Conservation (phyloP, 2,329 filamentous ascomycete genomes). For the Akanthomyces uredinophilus region DNA sequence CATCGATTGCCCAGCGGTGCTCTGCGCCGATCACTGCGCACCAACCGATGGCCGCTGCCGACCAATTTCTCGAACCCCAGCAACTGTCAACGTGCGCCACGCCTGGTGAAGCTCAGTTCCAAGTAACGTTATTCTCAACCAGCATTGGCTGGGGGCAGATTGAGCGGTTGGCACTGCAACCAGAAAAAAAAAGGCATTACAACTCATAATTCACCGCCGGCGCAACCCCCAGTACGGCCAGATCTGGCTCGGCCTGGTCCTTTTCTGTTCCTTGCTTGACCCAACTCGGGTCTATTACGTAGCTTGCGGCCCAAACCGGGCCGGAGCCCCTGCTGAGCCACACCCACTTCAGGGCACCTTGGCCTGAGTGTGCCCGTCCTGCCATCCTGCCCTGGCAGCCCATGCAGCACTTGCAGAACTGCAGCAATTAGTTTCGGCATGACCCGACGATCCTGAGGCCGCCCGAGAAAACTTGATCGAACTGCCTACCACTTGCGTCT, state of each 20-base stretch:
- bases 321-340: constrained; percentile 1
- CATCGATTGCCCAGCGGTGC: background rate
- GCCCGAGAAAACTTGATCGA: background rate
- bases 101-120: background rate
- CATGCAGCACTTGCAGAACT: background rate
- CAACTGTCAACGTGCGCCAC: background rate
- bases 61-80: background rate
- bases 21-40: constrained; percentile 6
- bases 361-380: background rate
- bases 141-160: too few species aligned
- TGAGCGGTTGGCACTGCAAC: background rate
- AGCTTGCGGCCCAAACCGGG: constrained; percentile 4
- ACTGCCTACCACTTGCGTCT: background rate
- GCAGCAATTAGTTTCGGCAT: background rate
- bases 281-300: background rate
- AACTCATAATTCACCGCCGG: background rate
- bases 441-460: background rate
- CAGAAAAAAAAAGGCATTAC: background rate
- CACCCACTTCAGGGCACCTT: background rate
- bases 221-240: background rate
- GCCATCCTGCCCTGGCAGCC: background rate
- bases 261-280: background rate
- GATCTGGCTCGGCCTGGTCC: too few species aligned
- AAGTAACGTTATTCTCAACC: background rate
- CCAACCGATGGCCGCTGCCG: background rate